phyloP scores from a whole-genome alignment of 1,284 basidiomycete genomes.

The Stereum hirsutum region DNA sequence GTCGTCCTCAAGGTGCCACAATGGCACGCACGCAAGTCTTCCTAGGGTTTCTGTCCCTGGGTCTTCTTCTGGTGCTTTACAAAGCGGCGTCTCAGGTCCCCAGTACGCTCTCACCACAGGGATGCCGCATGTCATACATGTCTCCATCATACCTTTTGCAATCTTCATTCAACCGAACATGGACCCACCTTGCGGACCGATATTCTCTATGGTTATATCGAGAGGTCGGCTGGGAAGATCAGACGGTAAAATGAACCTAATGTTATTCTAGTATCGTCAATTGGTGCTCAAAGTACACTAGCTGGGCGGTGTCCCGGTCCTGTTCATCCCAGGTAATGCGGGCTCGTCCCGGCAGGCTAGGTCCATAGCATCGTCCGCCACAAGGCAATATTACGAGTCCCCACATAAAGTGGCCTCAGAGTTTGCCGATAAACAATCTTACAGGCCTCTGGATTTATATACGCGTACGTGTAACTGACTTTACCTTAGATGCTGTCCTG shows the following conservation, averaged over 20 bases:
- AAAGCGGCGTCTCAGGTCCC: slow-evolving; percentile 22
- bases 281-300: slow-evolving; percentile 18
- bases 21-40: no score
- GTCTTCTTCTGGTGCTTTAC: no score
- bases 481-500: not conserved
- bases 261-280: not conserved
- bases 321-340: slow-evolving; percentile 97
- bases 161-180: slow-evolving; percentile 46
- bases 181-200: slow-evolving; percentile 62
- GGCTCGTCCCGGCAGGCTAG: slow-evolving; percentile 92
- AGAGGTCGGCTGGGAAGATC: slow-evolving; percentile 78
- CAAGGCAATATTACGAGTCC: slow-evolving; percentile 66
- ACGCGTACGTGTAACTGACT: slow-evolving; percentile 56
- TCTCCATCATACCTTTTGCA: slow-evolving; percentile 82
- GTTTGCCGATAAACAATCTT: slow-evolving; percentile 32
- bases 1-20: no score
- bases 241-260: slow-evolving; percentile 12
- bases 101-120: slow-evolving; percentile 58
- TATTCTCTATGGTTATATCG: slow-evolving; percentile 90
- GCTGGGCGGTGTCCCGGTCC: slow-evolving; percentile 65
- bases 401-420: slow-evolving; percentile 42
- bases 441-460: slow-evolving; percentile 75
- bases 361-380: slow-evolving; percentile 88
- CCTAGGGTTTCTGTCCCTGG: no score
- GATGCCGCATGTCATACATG: slow-evolving; percentile 99